These are phyloP conservation scores for Talaromyces wortmannii DNA, from an alignment of 495 filamentous ascomycete genomes.

Conservation along the genomic window DNA sequence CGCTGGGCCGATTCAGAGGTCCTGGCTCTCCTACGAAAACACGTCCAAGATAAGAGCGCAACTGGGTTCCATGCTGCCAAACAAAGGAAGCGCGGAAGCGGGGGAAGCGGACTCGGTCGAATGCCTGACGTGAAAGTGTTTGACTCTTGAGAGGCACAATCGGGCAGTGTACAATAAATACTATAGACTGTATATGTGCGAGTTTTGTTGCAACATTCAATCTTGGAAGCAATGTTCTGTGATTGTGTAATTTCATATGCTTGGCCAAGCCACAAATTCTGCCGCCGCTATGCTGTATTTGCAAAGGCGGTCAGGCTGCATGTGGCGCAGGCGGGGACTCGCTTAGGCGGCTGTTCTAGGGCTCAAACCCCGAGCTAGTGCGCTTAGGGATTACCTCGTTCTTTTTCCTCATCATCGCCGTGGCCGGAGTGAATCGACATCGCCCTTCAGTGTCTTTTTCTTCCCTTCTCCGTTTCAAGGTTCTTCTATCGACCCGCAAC, in stretches of 20 bases:
- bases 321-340: constrained; percentile 34
- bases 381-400: constrained; percentile 4
- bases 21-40: constrained; percentile 64
- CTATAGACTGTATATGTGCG: neutral
- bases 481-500: constrained; percentile 38
- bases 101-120: constrained; percentile 38
- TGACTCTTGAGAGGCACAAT: neutral
- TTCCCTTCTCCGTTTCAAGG: constrained; percentile 28
- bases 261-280: neutral
- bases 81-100: constrained; percentile 28
- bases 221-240: too few relatives aligned
- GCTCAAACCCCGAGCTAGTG: constrained; percentile 7
- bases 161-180: neutral
- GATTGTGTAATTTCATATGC: too few relatives aligned
- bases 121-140: constrained; percentile 51
- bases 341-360: constrained; percentile 13
- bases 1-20: constrained; percentile 82
- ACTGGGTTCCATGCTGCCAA: constrained; percentile 43
- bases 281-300: neutral
- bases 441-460: constrained; percentile 2
- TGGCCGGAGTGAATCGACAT: constrained; percentile 1
- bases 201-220: neutral
- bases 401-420: constrained; percentile 3
- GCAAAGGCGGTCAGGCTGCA: constrained; percentile 25
- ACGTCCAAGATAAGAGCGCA: constrained; percentile 61